Base-by-base conservation (phyloP, 2,329 filamentous ascomycete genomes). In the Fusarium humuli region DNA sequence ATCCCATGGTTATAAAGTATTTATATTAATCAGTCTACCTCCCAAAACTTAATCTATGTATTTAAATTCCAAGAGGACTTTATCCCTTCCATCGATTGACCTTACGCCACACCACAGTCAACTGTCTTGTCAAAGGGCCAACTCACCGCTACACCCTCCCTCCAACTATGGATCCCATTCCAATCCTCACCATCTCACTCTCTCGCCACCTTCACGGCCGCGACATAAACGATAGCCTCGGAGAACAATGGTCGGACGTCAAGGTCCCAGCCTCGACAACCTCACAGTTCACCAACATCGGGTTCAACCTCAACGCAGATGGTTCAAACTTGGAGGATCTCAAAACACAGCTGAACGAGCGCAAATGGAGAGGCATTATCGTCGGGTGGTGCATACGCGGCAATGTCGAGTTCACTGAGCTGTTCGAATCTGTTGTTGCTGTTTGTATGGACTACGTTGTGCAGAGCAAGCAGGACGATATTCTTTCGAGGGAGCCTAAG, bases 301-400 rank as follows among this genome's bases (percentile, higher is more conserved):
- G 65, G 16, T 69, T 69, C 23, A 32, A 68, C 9, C 65, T 68
- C 4, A 27, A 56, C 4, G 53, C 12, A 2, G 37, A 56, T 5
- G 54, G 59, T 2, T 23, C 5, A 6, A 68, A 69, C 8, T 45
- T 68, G 1, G 49, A 13, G 1, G 25, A 48, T 1, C 54, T 68
- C n/a, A 42, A n/a, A 0, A 7, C 10, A 0, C 3, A 12, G 0
- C 6, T 68, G 0, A 10, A 1, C 1, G 29, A 60, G n/a, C 18
- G 29, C 2, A 2, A 48, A 6, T 68, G 59, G 59, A 29, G 41
- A 2, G 65, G 65, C 0, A 37, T 68, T 3, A 61, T 56, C 5
- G 14, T 68, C 3, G 65, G 59, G 1, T 68, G 65, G 65, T 69
- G 65, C 2, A 40, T 49, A 0, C 65, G 65, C 10, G 59, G 65